A percentile compares a stretch with the other conserved stretches of the same genome.
Evolutionary conservation across 192 early-diverging fungal genomes (phyloP).

Genomic region (Phycomyces nitens): DNA sequence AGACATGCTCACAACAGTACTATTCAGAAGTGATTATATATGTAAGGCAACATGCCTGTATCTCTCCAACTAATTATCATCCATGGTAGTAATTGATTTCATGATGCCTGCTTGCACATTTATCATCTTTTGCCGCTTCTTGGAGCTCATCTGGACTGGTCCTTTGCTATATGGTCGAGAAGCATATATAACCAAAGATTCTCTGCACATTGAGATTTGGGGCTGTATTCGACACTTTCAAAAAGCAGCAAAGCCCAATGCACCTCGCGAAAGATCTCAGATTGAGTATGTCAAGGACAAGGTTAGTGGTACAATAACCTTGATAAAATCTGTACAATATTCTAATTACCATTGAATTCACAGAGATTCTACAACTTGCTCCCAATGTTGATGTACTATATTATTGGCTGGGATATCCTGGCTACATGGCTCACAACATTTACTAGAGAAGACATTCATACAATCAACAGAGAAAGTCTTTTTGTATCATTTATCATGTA

Average conservation of each 20-base stretch:
- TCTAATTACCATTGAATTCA: neutral
- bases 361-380: slow-evolving; percentile 18
- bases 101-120: slow-evolving; percentile 5
- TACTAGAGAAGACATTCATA: neutral
- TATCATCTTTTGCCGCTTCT: slow-evolving; percentile 14
- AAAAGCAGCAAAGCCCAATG: slow-evolving; percentile 14
- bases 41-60: neutral
- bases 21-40: slow-evolving; percentile 9
- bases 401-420: slow-evolving; percentile 6
- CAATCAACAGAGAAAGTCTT: neutral
- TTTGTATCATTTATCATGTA: slow-evolving; percentile 3
- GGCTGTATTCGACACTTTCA: slow-evolving; percentile 15
- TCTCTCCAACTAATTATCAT: neutral
- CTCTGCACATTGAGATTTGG: slow-evolving; percentile 20
- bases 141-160: slow-evolving; percentile 16
- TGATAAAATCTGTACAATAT: neutral
- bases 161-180: slow-evolving; percentile 11
- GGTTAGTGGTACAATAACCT: neutral
- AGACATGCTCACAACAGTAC: slow-evolving; percentile 9
- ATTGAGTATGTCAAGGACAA: neutral
- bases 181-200: slow-evolving; percentile 8
- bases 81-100: slow-evolving; percentile 14
- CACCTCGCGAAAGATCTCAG: slow-evolving; percentile 1
- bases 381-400: neutral
- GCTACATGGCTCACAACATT: slow-evolving; percentile 5